Conservation (phyloP, 2,329 filamentous ascomycete genomes). For the Metarhizium anisopliae region DNA sequence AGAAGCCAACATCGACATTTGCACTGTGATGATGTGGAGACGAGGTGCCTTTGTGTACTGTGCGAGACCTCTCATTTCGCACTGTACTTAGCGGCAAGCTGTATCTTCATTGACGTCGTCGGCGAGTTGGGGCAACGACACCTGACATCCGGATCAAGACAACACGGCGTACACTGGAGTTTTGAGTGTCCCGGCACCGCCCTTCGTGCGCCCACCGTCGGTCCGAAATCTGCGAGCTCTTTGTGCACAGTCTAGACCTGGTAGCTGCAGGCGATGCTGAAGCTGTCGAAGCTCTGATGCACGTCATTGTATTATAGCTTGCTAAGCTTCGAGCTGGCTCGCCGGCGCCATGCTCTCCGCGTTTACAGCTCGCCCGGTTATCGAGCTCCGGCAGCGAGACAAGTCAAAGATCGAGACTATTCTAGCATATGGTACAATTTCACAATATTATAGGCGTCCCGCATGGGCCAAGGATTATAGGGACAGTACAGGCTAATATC, state of each 20-base stretch:
- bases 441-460: not conserved
- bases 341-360: conserved; percentile 77
- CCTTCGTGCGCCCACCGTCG: not conserved
- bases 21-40: not conserved
- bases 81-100: not conserved
- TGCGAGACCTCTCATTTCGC: not conserved
- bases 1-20: not conserved
- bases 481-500: not conserved
- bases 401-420: conserved; percentile 97
- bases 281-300: conserved; percentile 19
- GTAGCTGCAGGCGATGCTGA: not conserved
- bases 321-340: conserved; percentile 30
- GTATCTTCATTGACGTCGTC: conserved; percentile 19
- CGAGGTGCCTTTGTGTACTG: not conserved
- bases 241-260: not conserved
- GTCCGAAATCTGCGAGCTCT: not conserved
- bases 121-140: not conserved
- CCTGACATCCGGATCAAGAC: not conserved
- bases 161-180: not conserved
- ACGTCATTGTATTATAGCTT: conserved; percentile 17
- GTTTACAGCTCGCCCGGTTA: conserved; percentile 90
- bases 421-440: conserved; percentile 65
- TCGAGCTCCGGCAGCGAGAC: conserved; percentile 93
- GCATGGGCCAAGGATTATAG: not conserved
- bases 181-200: not conserved